Base-by-base conservation (phyloP, 495 filamentous ascomycete genomes). In the Cercophora samala region DNA sequence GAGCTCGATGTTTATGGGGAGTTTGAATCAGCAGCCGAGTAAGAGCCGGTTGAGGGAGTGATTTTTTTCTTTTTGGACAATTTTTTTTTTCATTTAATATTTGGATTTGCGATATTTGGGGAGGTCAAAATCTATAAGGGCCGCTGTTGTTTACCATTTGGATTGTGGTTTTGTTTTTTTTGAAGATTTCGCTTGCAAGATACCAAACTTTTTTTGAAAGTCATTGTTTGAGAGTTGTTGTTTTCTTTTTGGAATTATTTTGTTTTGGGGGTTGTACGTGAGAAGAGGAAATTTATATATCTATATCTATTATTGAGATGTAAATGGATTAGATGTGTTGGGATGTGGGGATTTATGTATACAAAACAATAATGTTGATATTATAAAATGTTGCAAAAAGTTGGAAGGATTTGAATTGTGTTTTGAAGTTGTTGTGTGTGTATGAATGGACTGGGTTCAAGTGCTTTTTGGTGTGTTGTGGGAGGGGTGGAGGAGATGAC, bases 1-100 rank as follows among this genome's bases (percentile, higher is more conserved):
- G 69, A 84, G 82, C 68, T 37, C 74, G 21, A 81, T 84, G 77
- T 80, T 81, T 59, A 80, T 81, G 79, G 78, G 77, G 21, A 78
- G 73, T 8, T 74, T 82, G 61, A 80, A 70, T 66, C 78, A 82
- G 23, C 80, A 81, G 69, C 72, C 74, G 26, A 79, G 78, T 4
- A 82, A 78, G 72, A 81, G 82, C 61, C 80, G 79, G 5, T 60
- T 83, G 18, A 74, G 81, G 15, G 82, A 84, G 46, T 58, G 18
- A 15, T 18, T 46, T n/a, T 17, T 17, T 5, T 61, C 11, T 9
- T 37, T n/a, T 4, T 52, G 17, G 3, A 23, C 19, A 19, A 15
- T 42, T 46, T 18, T 65, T 3, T 55, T 58, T 63, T 67, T 61
- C 21, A 51, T 69, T 64, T 55, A 1, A 22, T 55, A 53, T 9